Evolutionary conservation across 139 green algal genomes (phyloP), one percentile per base, ranked within the genome.

Genomic region (Asterochloris sp.): DNA sequence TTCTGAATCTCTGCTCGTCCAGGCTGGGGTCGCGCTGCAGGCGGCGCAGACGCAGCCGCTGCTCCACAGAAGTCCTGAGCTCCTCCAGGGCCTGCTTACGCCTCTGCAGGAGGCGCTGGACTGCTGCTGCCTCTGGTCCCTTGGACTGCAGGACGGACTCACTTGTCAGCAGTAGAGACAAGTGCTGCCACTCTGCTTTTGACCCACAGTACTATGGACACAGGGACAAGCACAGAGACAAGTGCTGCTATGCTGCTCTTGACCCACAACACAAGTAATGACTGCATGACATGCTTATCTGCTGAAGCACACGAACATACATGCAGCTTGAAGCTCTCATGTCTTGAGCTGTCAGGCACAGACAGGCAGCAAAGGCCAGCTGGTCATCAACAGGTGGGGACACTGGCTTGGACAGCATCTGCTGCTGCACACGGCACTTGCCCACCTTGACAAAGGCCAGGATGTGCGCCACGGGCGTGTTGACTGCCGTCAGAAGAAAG

Each of bases 1-100:
- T 63, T 60, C 79, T 78, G 86, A 94, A 81, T 78, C 60, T 13
- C 16, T 73, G 38, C 68, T 80, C 21, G 12, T 62, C 19, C 4
- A 95, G 73, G 10, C 38, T 74, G 10, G 86, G 79, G 69, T 93
- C 89, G 0, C 81, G 77, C 11, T 62, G 74, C 29, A 95, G 78
- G 29, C 83, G 83, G 26, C 90, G 75, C 66, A 93, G 78, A 26
- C 82, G 83, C 62, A 89, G 71, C 63, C 83, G 73, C 16, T 76
- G 82, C 80, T 91, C 87, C 69, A 89, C 84, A 38, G 82, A 71
- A 0, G 38, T 80, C 14, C 85, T 79, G 74, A 89, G 73, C 12
- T 74, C 67, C 21, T 84, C 82, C 11, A 81, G 63, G 69, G 87
- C 71, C 21, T 78, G 62, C 13, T 64, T 80, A 47, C 38, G 24